Percentiles rank a stretch among this genome's conserved stretches.
These are phyloP conservation scores for Rhinocladiella similis DNA, from an alignment of 2,329 filamentous ascomycete species.

Conservation along the genomic window DNA sequence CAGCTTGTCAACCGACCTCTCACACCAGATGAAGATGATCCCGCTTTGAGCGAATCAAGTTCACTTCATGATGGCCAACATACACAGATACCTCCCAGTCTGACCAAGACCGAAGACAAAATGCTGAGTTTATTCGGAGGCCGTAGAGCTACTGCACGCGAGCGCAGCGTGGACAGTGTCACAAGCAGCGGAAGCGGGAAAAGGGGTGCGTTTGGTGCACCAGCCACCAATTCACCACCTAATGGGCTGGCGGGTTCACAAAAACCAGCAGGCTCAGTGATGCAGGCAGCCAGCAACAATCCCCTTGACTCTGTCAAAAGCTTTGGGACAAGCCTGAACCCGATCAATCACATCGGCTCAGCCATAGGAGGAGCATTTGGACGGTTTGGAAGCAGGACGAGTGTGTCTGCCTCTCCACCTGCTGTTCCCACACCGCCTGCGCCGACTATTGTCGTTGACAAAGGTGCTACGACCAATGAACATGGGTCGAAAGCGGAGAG, in stretches of 20 bases:
- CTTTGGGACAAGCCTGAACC: constrained; percentile 78
- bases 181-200: constrained; percentile 60
- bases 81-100: constrained; percentile 33
- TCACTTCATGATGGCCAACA: constrained; percentile 43
- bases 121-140: constrained; percentile 72
- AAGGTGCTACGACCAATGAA: constrained; percentile 50
- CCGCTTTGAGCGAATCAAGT: constrained; percentile 51
- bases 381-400: constrained; percentile 28
- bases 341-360: constrained; percentile 67
- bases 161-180: constrained; percentile 74
- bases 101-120: constrained; percentile 58
- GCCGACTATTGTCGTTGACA: constrained; percentile 32
- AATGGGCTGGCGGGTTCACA: constrained; percentile 34
- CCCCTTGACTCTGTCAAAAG: constrained; percentile 80
- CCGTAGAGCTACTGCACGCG: constrained; percentile 58
- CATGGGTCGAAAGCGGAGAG: constrained; percentile 57
- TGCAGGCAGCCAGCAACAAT: constrained; percentile 40
- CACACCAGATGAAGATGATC: constrained; percentile 50
- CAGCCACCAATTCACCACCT: constrained; percentile 25
- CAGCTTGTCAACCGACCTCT: constrained; percentile 70
- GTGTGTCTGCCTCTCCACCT: constrained; percentile 46
- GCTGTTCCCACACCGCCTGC: constrained; percentile 41
- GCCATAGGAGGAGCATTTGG: constrained; percentile 69
- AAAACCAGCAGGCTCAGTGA: constrained; percentile 30
- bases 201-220: constrained; percentile 53